Conservation (phyloP, 192 early-diverging fungal species). For the Allomyces macrogynus region DNA sequence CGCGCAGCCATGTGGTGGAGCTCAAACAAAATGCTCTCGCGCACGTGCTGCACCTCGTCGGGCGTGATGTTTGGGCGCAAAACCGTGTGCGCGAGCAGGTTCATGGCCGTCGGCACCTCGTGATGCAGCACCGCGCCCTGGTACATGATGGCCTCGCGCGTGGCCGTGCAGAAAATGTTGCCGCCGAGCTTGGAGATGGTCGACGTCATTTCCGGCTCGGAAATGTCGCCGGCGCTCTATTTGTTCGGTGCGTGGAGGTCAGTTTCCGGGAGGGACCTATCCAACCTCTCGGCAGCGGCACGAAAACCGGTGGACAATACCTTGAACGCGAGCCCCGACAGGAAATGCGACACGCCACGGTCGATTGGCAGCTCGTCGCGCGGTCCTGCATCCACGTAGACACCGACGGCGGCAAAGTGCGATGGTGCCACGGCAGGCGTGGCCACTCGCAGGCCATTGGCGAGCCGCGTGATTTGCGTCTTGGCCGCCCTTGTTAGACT, state of each 20-base stretch:
- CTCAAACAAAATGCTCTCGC: conserved; percentile 61
- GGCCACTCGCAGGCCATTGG: conserved; percentile 75
- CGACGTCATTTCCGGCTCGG: conserved; percentile 43
- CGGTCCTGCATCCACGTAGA: conserved; percentile 78
- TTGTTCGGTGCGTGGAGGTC: background rate
- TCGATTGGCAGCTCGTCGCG: conserved; percentile 54
- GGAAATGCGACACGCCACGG: conserved; percentile 57
- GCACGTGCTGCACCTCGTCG: conserved; percentile 66
- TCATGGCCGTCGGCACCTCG: conserved; percentile 49
- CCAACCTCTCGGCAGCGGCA: background rate
- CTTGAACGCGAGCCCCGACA: conserved; percentile 90
- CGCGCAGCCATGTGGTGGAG: conserved; percentile 67
- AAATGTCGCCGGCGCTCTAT: background rate
- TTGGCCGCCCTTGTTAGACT: too few species aligned
- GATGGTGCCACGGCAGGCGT: conserved; percentile 11
- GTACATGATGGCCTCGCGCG: conserved; percentile 88
- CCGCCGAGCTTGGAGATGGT: conserved; percentile 60
- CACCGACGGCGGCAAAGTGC: conserved; percentile 77
- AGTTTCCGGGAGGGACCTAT: background rate
- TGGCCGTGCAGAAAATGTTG: conserved; percentile 69
- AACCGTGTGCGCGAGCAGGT: conserved; percentile 61
- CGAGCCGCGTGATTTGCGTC: conserved; percentile 44
- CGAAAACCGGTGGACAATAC: conserved; percentile 11
- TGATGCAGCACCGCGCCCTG: conserved; percentile 75
- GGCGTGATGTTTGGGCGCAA: conserved; percentile 46